Evolutionary conservation across 768 basidiomycete genomes (phyloP), one percentile per base, ranked within the genome.

Genomic region (Leccinum subtestaceum): DNA sequence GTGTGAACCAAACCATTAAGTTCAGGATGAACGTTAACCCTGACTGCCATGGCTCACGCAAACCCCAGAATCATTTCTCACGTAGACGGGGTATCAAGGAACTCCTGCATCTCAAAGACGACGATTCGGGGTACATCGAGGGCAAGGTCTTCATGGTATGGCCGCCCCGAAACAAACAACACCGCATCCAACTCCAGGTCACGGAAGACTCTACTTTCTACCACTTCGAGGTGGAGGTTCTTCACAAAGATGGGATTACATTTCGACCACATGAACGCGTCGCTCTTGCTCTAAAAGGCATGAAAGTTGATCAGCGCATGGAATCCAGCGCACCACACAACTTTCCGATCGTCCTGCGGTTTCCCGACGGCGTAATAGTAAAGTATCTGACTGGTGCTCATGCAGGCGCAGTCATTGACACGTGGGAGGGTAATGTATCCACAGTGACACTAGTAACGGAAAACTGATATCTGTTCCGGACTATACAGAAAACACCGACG

Each of bases 221-320:
- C 58, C 71, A 71, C 45, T 76, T 82, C 59, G 76, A 79, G 27
- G 74, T 80, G 43, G 65, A 72, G 51, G 67, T 83, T 19, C 64
- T 72, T 4, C 75, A 76, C 48, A 55, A 53, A 23, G 53, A 67
- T 9, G 63, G 71, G 23, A 68, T 86, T 9, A 54, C 72, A 34
- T 74, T 84, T 58, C 70, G 74, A 38, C 70, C 79, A 6, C 69
- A 72, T 3, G 80, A 83, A 56, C 70, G 71, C 43, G 63, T 87
- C 25, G 68, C 68, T n/a, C 54, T 87, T n/a, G 75, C 80, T 17
- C 74, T 86, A 19, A 78, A 75, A 58, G 82, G 82, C 2, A 73
- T 73, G 25, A 60, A 57, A 27, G 58, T 83, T 21, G 71, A 72
- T 38, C 70, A 49, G 40, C 71, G 69, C 52, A 38, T 56, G 25